These are phyloP conservation scores for Spatholobus suberectus DNA, from an alignment of 306 rosid species.

Conservation along the genomic window DNA sequence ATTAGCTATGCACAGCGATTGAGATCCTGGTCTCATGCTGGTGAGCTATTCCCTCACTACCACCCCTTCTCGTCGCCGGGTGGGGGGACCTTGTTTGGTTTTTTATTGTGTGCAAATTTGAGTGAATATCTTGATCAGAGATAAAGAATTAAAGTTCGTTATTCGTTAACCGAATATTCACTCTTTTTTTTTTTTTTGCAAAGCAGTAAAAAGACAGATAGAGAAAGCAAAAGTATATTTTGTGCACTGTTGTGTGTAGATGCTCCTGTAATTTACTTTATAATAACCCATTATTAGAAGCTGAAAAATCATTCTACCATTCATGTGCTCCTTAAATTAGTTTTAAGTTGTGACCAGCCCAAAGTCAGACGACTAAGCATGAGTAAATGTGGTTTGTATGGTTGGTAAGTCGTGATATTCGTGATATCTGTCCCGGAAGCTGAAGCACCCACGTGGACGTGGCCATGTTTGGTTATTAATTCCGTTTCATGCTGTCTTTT, in stretches of 20 bases:
- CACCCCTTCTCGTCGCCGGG: background rate
- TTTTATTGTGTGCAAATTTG: background rate
- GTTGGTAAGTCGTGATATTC: conserved; percentile 14
- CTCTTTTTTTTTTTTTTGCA: background rate
- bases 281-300: background rate
- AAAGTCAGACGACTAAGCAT: conserved; percentile 37
- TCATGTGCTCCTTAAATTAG: conserved; percentile 38
- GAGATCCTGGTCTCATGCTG: too few species aligned
- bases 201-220: background rate
- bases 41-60: too few species aligned
- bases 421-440: conserved; percentile 1
- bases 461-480: conserved; percentile 35
- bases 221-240: conserved; percentile 15
- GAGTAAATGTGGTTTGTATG: background rate
- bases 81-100: background rate
- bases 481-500: background rate
- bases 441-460: conserved; percentile 52
- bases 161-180: conserved; percentile 14
- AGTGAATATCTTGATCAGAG: conserved; percentile 26
- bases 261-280: conserved; percentile 19
- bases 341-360: background rate
- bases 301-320: conserved; percentile 21
- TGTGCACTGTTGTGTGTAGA: conserved; percentile 7
- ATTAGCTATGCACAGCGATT: too few species aligned
- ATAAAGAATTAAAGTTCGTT: conserved; percentile 23